Percentiles rank a stretch among this genome's conserved stretches.
phyloP scores from a whole-genome alignment of 163 green algal species.

The Volvox carteri region DNA sequence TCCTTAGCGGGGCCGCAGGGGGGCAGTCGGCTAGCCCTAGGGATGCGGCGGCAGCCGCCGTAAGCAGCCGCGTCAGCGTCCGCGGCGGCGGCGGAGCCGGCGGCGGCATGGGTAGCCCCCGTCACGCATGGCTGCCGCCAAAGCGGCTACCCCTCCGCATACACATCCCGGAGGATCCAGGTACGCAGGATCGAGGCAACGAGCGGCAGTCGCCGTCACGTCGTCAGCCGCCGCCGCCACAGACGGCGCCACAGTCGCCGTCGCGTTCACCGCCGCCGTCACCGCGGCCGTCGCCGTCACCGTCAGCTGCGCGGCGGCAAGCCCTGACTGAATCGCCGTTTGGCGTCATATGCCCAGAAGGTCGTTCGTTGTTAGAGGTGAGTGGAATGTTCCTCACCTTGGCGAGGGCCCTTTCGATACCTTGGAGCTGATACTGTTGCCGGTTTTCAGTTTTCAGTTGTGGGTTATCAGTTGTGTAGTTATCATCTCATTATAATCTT shows the following conservation, averaged over 20 bases:
- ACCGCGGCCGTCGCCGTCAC: not conserved
- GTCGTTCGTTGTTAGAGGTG: not conserved
- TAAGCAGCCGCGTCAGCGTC: not conserved
- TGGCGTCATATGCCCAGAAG: not conserved
- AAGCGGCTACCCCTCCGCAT: not conserved
- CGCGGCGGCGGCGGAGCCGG: not conserved
- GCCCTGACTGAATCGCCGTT: not conserved
- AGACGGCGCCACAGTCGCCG: no score
- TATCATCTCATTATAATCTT: no score
- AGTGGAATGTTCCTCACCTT: no score
- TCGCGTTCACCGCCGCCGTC: not conserved
- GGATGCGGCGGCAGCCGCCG: no score
- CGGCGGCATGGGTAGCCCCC: not conserved
- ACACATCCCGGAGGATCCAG: not conserved
- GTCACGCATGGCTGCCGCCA: not conserved
- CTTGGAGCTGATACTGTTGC: no score
- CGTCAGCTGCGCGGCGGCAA: not conserved
- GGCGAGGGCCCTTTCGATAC: no score
- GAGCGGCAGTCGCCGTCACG: not conserved
- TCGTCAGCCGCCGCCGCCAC: no score
- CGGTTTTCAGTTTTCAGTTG: not conserved
- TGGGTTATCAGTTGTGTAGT: no score
- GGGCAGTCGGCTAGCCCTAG: not conserved
- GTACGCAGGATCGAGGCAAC: not conserved
- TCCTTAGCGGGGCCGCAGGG: no score